phyloP scores from a whole-genome alignment of 2,329 filamentous ascomycete genomes.

The Thelonectria olida region DNA sequence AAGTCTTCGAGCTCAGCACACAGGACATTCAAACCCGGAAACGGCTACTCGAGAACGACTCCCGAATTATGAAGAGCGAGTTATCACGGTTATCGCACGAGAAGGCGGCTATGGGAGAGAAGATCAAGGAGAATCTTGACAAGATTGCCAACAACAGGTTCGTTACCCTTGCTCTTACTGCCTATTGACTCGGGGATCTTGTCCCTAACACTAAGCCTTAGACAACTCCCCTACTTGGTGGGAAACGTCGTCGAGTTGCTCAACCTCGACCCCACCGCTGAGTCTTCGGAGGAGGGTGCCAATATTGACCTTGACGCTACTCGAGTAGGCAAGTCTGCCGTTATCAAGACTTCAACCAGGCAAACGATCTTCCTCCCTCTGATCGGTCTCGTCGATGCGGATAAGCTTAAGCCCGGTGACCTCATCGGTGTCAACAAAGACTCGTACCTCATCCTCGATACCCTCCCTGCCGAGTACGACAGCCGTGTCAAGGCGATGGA shows the following conservation, averaged over 20 bases:
- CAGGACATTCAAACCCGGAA: constrained; percentile 92
- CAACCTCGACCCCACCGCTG: constrained; percentile 93
- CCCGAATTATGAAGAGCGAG: constrained; percentile 98
- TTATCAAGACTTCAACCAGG: constrained; percentile 98
- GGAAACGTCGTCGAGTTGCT: constrained; percentile 98
- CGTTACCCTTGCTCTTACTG: constrained; percentile 36
- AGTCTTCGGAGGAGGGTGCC: constrained; percentile 96
- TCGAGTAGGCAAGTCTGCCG: constrained; percentile 95
- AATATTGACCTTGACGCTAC: constrained; percentile 99
- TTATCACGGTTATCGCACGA: constrained; percentile 93
- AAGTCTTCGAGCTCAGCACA: constrained; percentile 92
- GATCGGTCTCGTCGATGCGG: constrained; percentile 95
- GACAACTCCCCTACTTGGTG: constrained; percentile 97
- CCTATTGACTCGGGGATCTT: neutral
- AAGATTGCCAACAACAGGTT: constrained; percentile 99
- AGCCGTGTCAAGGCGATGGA: constrained; percentile 99
- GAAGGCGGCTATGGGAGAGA: constrained; percentile 95
- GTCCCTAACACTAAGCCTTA: constrained; percentile 48
- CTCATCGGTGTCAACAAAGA: constrained; percentile 99
- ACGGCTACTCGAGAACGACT: constrained; percentile 95
- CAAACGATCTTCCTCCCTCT: constrained; percentile 98
- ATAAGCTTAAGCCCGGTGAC: constrained; percentile 93
- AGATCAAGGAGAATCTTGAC: constrained; percentile 98
- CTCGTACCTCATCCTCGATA: constrained; percentile 96
- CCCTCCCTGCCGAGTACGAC: constrained; percentile 96